Percentiles rank a stretch among this genome's conserved stretches.
These are phyloP conservation scores for Inosperma sp. DNA, from an alignment of 768 basidiomycete genomes.

Conservation along the genomic window DNA sequence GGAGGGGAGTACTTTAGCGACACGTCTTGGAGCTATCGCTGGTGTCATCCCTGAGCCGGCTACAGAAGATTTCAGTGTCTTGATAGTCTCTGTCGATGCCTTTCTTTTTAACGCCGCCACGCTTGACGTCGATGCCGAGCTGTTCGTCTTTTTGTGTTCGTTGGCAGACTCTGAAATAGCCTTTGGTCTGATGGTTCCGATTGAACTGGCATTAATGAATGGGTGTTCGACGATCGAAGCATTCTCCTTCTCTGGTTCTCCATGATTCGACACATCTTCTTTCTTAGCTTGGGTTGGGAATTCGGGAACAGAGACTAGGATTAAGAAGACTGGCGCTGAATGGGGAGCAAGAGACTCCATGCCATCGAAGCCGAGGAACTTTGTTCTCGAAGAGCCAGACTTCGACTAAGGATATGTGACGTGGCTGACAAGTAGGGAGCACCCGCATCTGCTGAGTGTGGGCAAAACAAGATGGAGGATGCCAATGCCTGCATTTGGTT, in stretches of 20 bases:
- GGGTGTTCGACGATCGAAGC: slow-evolving; percentile 9
- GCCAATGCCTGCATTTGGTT: too few relatives aligned
- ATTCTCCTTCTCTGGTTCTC: slow-evolving; percentile 3
- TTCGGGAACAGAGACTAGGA: background rate
- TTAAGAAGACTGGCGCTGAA: background rate
- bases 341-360: background rate
- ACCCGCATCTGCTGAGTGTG: too few relatives aligned
- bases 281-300: background rate
- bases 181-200: slow-evolving; percentile 23
- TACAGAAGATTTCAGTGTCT: slow-evolving; percentile 21
- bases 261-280: slow-evolving; percentile 7
- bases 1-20: slow-evolving; percentile 11
- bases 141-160: slow-evolving; percentile 45
- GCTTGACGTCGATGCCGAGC: slow-evolving; percentile 41
- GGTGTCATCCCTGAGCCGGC: background rate
- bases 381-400: too few relatives aligned
- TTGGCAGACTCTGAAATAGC: slow-evolving; percentile 17
- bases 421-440: too few relatives aligned
- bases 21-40: background rate
- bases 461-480: too few relatives aligned
- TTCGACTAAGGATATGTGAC: too few relatives aligned
- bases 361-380: too few relatives aligned
- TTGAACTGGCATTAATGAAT: slow-evolving; percentile 20
- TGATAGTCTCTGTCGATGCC: slow-evolving; percentile 46
- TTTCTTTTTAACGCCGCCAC: slow-evolving; percentile 38